Conservation (phyloP, 805 yeast species). For the Candida sonorensis region DNA sequence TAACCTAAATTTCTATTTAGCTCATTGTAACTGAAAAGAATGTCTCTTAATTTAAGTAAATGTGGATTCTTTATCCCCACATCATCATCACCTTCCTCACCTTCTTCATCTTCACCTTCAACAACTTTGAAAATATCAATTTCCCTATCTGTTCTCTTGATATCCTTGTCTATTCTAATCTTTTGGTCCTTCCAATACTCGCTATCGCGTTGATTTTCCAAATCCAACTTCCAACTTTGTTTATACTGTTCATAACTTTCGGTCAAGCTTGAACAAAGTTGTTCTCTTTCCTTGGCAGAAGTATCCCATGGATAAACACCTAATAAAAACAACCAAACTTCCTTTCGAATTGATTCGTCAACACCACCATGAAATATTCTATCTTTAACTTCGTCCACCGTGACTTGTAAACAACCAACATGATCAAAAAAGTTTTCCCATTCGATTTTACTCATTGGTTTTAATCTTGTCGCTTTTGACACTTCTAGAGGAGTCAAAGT, state of each 20-base stretch:
- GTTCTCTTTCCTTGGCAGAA: constrained; percentile 57
- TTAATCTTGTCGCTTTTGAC: constrained; percentile 52
- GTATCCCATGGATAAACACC: constrained; percentile 90
- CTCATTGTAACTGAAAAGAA: constrained; percentile 81
- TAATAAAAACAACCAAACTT: constrained; percentile 82
- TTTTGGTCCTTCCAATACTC: constrained; percentile 87
- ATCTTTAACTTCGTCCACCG: constrained; percentile 72
- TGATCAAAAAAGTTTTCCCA: constrained; percentile 84
- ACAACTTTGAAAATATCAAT: constrained; percentile 49
- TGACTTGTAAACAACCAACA: constrained; percentile 65
- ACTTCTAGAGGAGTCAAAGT: constrained; percentile 54
- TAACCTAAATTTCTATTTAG: constrained; percentile 81
- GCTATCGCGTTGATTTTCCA: constrained; percentile 41
- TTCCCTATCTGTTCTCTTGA: constrained; percentile 83
- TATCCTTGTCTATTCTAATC: constrained; percentile 86
- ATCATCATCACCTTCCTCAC: constrained; percentile 48
- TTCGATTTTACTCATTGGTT: constrained; percentile 61
- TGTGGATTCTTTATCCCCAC: constrained; percentile 71
- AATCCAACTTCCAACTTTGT: constrained; percentile 62
- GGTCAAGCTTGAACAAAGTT: constrained; percentile 47
- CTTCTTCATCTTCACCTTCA: constrained; percentile 24
- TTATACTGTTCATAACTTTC: constrained; percentile 48
- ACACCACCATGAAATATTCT: constrained; percentile 90
- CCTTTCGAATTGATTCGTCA: constrained; percentile 47
- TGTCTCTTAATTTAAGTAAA: constrained; percentile 62